Conservation (phyloP, 768 basidiomycete genomes). For the Leccinum subgranulosum region DNA sequence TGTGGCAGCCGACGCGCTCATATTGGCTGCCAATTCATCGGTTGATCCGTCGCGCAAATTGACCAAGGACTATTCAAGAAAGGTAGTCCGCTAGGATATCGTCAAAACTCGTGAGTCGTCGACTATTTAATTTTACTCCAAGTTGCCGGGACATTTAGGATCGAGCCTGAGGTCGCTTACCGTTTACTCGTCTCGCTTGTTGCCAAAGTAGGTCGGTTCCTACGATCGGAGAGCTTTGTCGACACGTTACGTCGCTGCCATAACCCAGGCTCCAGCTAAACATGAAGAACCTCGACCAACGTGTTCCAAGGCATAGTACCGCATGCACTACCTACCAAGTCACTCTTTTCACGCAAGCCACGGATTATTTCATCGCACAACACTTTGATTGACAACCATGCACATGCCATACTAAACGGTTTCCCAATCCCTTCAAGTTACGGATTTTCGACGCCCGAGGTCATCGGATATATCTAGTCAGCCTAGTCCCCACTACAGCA, state of each 20-base stretch:
- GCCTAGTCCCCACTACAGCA: slow-evolving; percentile 8
- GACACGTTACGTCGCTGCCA: neutral
- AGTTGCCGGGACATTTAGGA: neutral
- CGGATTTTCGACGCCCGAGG: neutral
- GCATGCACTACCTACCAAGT: neutral
- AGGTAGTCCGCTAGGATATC: neutral
- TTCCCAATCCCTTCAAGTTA: neutral
- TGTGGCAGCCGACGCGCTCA: too few species aligned
- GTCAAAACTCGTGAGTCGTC: neutral
- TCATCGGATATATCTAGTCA: slow-evolving; percentile 1
- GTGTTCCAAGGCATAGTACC: neutral
- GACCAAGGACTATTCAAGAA: neutral
- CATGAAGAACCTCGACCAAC: too few species aligned
- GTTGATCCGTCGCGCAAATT: too few species aligned
- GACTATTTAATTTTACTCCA: too few species aligned
- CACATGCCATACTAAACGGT: neutral
- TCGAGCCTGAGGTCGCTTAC: neutral
- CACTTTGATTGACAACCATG: neutral
- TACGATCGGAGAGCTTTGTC: neutral
- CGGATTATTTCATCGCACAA: neutral
- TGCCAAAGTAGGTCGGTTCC: neutral
- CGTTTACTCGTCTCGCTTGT: neutral
- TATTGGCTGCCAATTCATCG: too few species aligned
- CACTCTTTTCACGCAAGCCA: neutral
- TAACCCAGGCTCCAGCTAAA: neutral